These are phyloP conservation scores for Lipomyces orientalis DNA, from an alignment of 805 yeast species.

Conservation along the genomic window DNA sequence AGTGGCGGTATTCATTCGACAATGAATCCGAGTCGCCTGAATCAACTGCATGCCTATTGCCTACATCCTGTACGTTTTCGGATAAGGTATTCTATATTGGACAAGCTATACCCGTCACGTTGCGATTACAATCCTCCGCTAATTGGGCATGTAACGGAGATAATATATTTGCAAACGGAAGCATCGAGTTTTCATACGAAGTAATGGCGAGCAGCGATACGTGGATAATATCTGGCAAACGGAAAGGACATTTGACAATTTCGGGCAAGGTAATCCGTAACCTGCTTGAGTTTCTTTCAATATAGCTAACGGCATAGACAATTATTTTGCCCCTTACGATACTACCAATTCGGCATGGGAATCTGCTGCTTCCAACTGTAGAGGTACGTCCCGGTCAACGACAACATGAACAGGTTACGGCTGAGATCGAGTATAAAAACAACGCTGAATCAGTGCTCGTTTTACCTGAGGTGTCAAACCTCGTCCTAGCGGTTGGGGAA, in stretches of 20 bases:
- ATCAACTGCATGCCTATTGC: background rate
- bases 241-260: conserved; percentile 54
- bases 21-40: background rate
- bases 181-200: conserved; percentile 52
- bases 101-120: conserved; percentile 57
- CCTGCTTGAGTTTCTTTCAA: background rate
- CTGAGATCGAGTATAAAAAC: conserved; percentile 70
- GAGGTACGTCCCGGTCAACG: conserved; percentile 50
- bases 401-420: conserved; percentile 46
- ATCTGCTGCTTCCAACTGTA: conserved; percentile 68
- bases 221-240: conserved; percentile 83
- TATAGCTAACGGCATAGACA: conserved; percentile 30
- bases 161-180: conserved; percentile 8
- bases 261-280: conserved; percentile 6
- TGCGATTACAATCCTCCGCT: conserved; percentile 53
- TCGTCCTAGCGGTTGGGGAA: conserved; percentile 19
- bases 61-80: conserved; percentile 11
- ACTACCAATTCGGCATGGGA: conserved; percentile 80
- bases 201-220: conserved; percentile 62
- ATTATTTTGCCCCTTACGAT: conserved; percentile 53
- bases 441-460: conserved; percentile 72
- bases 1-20: conserved; percentile 41
- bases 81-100: conserved; percentile 63
- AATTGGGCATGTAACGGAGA: conserved; percentile 50
- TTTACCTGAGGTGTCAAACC: conserved; percentile 58